phyloP scores from a whole-genome alignment of 2,329 filamentous ascomycete species.

The Chaetomiaceae sp. region DNA sequence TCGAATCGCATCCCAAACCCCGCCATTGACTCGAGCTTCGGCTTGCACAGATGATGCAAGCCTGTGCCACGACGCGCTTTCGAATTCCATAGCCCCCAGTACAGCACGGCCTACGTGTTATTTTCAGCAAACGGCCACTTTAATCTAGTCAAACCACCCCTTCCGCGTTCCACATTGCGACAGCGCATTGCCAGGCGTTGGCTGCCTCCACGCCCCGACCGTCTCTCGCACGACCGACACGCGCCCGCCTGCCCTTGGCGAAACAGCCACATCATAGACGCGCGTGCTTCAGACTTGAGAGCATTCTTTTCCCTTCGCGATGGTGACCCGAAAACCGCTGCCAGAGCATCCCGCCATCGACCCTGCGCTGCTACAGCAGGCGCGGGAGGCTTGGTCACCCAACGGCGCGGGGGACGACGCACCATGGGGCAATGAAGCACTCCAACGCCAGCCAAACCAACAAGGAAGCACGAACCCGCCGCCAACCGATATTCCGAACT shows the following conservation, averaged over 20 bases:
- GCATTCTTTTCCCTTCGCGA: slow-evolving; percentile 17
- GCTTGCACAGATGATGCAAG: neutral
- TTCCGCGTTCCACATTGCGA: no score
- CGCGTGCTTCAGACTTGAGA: no score
- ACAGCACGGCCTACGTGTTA: neutral
- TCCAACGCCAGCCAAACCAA: slow-evolving; percentile 1
- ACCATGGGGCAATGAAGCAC: slow-evolving; percentile 26
- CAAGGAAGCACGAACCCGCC: slow-evolving; percentile 4
- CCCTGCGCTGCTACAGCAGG: slow-evolving; percentile 21
- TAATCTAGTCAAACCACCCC: no score
- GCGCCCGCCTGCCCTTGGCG: no score
- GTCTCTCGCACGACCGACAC: no score
- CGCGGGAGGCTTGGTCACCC: slow-evolving; percentile 27
- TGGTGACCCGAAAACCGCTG: slow-evolving; percentile 38
- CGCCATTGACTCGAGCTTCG: neutral
- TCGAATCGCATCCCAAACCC: neutral
- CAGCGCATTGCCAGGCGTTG: neutral
- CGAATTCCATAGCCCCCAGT: neutral
- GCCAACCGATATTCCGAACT: slow-evolving; percentile 26
- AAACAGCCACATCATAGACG: no score
- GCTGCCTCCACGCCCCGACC: slow-evolving; percentile 1
- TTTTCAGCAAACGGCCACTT: no score
- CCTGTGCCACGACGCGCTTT: neutral
- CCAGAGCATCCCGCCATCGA: slow-evolving; percentile 27
- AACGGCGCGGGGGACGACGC: slow-evolving; percentile 28